A percentile compares a stretch with the other conserved stretches of the same genome.
phyloP scores from a whole-genome alignment of 352 stramenopile species.

The Pythium periplocum region DNA sequence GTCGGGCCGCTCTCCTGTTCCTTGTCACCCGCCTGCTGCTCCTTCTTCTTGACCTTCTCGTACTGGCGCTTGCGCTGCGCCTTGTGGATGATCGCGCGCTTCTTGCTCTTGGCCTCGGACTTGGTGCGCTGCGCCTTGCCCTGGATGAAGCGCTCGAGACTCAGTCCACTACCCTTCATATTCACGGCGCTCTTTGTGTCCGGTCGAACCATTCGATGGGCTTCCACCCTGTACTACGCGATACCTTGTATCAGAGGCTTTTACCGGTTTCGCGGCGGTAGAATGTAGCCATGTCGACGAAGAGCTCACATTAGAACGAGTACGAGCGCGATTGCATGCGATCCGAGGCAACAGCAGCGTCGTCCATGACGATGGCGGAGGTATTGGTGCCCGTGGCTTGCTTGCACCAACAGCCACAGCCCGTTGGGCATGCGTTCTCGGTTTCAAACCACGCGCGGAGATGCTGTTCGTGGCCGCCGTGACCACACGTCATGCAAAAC shows the following conservation, averaged over 20 bases:
- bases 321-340: slow-evolving; percentile 47
- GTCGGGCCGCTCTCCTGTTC: slow-evolving; percentile 12
- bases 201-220: no score
- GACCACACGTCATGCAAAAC: slow-evolving; percentile 83
- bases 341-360: slow-evolving; percentile 19
- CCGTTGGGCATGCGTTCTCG: slow-evolving; percentile 70
- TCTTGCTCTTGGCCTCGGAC: slow-evolving; percentile 78
- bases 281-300: slow-evolving; percentile 15
- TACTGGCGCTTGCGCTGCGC: slow-evolving; percentile 72
- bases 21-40: slow-evolving; percentile 17
- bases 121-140: slow-evolving; percentile 78
- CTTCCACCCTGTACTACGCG: neutral
- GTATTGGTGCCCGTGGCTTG: slow-evolving; percentile 50
- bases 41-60: slow-evolving; percentile 76
- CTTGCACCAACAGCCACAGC: slow-evolving; percentile 85
- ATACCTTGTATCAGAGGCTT: slow-evolving; percentile 9
- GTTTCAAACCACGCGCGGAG: slow-evolving; percentile 73
- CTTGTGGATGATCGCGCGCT: slow-evolving; percentile 78
- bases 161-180: slow-evolving; percentile 74
- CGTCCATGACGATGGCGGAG: slow-evolving; percentile 17
- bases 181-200: neutral
- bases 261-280: neutral
- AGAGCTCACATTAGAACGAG: slow-evolving; percentile 39
- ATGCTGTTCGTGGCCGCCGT: slow-evolving; percentile 70
- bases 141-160: slow-evolving; percentile 84